These are phyloP conservation scores for Cercophora samala DNA, from an alignment of 495 filamentous ascomycete genomes.

Conservation along the genomic window DNA sequence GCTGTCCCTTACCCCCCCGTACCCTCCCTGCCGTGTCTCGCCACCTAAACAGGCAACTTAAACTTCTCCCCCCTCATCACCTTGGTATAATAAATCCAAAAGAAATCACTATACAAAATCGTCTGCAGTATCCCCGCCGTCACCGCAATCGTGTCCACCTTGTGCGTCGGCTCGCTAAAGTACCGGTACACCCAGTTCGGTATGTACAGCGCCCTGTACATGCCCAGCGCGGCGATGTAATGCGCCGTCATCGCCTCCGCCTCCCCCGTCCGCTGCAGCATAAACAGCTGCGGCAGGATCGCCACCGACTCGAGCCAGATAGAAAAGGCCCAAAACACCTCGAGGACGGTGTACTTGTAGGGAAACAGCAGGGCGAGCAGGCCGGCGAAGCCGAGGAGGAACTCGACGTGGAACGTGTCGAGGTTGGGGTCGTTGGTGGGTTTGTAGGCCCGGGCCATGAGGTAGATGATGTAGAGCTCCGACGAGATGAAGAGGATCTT, in stretches of 20 bases:
- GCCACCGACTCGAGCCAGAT: slow-evolving; percentile 97
- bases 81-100: slow-evolving; percentile 98
- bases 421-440: slow-evolving; percentile 93
- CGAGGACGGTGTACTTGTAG: slow-evolving; percentile 63
- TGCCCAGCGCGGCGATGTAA: slow-evolving; percentile 92
- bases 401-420: slow-evolving; percentile 95
- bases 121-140: slow-evolving; percentile 89
- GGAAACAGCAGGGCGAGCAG: slow-evolving; percentile 81
- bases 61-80: slow-evolving; percentile 87
- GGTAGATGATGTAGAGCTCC: slow-evolving; percentile 89
- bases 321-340: slow-evolving; percentile 95
- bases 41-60: slow-evolving; percentile 78
- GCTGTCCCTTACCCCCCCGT: too few species aligned
- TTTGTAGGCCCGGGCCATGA: slow-evolving; percentile 94
- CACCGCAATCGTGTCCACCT: slow-evolving; percentile 78
- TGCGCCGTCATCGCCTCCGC: slow-evolving; percentile 98
- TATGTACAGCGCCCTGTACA: slow-evolving; percentile 92
- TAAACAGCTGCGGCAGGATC: slow-evolving; percentile 94
- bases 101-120: slow-evolving; percentile 95
- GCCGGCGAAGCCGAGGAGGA: slow-evolving; percentile 75
- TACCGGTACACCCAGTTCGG: slow-evolving; percentile 97
- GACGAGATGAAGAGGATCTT: slow-evolving; percentile 91
- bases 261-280: slow-evolving; percentile 95
- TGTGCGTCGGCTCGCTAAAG: slow-evolving; percentile 59
- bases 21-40: too few species aligned